Conservation (phyloP, 192 early-diverging fungal genomes). For the Mortierella antarctica region DNA sequence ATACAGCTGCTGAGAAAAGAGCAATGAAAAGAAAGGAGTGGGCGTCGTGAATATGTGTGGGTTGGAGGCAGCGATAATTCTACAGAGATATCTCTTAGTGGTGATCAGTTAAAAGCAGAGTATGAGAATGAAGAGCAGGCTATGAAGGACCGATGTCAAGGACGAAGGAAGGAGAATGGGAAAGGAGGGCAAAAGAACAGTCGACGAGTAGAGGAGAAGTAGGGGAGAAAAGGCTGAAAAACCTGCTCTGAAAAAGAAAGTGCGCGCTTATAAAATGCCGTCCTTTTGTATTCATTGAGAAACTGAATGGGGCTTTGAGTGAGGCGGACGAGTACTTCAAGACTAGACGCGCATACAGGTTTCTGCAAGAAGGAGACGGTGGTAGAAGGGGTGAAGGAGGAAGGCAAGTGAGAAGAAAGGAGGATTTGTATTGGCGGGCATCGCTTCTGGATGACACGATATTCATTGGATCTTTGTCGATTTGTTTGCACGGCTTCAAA, state of each 20-base stretch:
- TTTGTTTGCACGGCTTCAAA: constrained; percentile 35
- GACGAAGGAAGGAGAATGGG: background rate
- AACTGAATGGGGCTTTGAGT: background rate
- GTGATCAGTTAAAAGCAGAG: background rate
- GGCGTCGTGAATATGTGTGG: background rate
- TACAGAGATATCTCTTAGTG: no score
- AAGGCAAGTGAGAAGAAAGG: background rate
- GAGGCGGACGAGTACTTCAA: background rate
- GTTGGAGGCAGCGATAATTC: no score
- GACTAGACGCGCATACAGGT: background rate
- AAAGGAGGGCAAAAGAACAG: background rate
- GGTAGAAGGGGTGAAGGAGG: background rate
- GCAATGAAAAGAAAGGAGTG: background rate
- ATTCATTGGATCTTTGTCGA: constrained; percentile 44
- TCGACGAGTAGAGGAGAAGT: background rate
- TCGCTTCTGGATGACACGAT: constrained; percentile 33
- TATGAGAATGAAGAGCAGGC: background rate
- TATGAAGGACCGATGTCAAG: no score
- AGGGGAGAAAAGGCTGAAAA: constrained; percentile 1
- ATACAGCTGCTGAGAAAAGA: background rate
- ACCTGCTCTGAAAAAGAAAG: background rate
- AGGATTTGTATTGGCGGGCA: constrained; percentile 28
- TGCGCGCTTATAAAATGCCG: background rate
- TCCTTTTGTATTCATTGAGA: constrained; percentile 1
- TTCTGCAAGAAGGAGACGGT: background rate